Evolutionary conservation across 805 yeast species (phyloP).

Genomic region (Monosporozyma solicola): DNA sequence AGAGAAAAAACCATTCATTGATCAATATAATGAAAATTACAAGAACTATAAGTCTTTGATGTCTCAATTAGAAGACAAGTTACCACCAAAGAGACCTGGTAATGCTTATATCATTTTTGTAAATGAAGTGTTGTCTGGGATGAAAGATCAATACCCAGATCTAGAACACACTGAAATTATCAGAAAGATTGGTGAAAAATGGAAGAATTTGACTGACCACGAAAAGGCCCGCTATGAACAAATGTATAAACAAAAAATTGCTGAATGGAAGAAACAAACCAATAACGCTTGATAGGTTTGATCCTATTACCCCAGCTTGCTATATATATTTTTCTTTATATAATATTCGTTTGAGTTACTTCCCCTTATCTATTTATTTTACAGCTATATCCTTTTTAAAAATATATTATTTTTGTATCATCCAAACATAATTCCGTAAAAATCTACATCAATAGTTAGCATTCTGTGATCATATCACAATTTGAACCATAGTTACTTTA

Average conservation of each 20-base stretch:
- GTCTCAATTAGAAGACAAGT: constrained; percentile 7
- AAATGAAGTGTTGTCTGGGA: constrained; percentile 14
- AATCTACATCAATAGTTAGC: not conserved
- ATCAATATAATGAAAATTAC: constrained; percentile 22
- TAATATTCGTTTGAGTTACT: not conserved
- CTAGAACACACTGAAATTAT: constrained; percentile 14
- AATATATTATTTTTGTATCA: not conserved
- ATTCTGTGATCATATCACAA: too few relatives aligned
- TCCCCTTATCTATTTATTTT: not conserved
- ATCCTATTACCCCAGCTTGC: not conserved
- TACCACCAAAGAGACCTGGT: constrained; percentile 26
- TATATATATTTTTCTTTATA: not conserved
- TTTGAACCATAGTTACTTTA: too few relatives aligned
- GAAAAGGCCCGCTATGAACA: constrained; percentile 7
- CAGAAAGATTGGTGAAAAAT: constrained; percentile 18
- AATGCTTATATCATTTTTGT: constrained; percentile 21
- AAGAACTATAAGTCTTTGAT: constrained; percentile 9
- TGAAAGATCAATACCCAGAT: constrained; percentile 13
- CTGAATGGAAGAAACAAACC: not conserved
- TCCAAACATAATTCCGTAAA: not conserved
- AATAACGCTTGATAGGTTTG: not conserved
- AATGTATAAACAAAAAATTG: not conserved
- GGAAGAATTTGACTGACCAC: constrained; percentile 17
- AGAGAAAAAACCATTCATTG: constrained; percentile 68
- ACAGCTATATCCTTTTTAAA: not conserved